These are phyloP conservation scores for Pleurotus tuoliensis DNA, from an alignment of 768 basidiomycete genomes.

Conservation along the genomic window DNA sequence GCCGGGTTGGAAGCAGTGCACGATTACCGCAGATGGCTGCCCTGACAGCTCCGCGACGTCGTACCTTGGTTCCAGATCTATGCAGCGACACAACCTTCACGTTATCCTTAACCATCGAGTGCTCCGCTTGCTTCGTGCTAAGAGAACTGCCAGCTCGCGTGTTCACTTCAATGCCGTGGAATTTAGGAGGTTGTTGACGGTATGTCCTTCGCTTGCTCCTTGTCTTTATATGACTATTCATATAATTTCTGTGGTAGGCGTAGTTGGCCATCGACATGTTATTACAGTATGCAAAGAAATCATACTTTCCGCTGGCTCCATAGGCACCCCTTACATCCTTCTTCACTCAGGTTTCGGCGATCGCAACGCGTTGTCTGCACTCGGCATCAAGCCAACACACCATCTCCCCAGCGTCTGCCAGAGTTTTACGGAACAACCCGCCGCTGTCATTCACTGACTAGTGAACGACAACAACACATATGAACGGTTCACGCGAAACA, in stretches of 20 bases:
- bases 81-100: constrained; percentile 20
- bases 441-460: not conserved
- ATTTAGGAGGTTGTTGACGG: constrained; percentile 9
- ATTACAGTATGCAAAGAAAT: constrained; percentile 16
- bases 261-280: not conserved
- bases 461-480: too few relatives aligned
- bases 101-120: constrained; percentile 20
- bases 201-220: not conserved
- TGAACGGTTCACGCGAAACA: too few relatives aligned
- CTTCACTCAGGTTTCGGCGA: constrained; percentile 25
- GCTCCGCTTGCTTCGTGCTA: constrained; percentile 8
- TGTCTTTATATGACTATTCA: too few relatives aligned
- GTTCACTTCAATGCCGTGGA: constrained; percentile 14
- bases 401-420: constrained; percentile 20
- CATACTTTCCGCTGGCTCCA: constrained; percentile 24
- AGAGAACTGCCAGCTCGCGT: not conserved
- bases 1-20: constrained; percentile 21
- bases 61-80: constrained; percentile 19
- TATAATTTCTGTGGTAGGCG: not conserved
- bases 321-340: constrained; percentile 23
- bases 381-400: constrained; percentile 13
- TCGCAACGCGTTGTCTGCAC: not conserved
- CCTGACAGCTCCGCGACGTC: constrained; percentile 24
- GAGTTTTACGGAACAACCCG: constrained; percentile 24
- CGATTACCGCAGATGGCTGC: constrained; percentile 15